Conservation (phyloP, 257 asterid genomes). For the Oldenlandia corymbosa region DNA sequence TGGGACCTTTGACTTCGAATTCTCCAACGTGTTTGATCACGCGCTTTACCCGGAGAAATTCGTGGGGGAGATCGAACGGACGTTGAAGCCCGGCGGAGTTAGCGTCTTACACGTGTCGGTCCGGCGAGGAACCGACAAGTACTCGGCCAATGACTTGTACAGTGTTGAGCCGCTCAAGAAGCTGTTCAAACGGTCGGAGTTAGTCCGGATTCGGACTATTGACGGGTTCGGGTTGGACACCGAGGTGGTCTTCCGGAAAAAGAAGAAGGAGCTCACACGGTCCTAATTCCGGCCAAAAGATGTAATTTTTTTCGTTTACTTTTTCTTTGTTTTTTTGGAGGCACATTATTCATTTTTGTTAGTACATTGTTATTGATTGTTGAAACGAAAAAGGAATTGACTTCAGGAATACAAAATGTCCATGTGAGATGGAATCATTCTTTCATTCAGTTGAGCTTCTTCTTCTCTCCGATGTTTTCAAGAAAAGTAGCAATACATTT, state of each 20-base stretch:
- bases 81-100: constrained; percentile 57
- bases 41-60: constrained; percentile 82
- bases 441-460: background rate
- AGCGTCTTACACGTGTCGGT: constrained; percentile 82
- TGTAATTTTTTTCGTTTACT: background rate
- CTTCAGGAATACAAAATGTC: background rate
- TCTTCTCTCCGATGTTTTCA: too few species aligned
- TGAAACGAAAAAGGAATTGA: too few species aligned
- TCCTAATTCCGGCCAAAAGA: background rate
- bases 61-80: constrained; percentile 82
- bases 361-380: background rate
- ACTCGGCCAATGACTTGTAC: constrained; percentile 79
- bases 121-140: constrained; percentile 59
- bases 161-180: constrained; percentile 72
- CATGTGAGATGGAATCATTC: constrained; percentile 7
- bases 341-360: background rate
- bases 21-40: constrained; percentile 93
- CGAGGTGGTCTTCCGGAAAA: constrained; percentile 72
- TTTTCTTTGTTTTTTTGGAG: background rate
- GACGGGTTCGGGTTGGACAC: constrained; percentile 94
- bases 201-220: constrained; percentile 46
- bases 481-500: too few species aligned
- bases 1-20: constrained; percentile 66
- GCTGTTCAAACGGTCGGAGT: constrained; percentile 57
- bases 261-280: constrained; percentile 3